Evolutionary conservation across 768 basidiomycete species (phyloP).

Genomic region (Rickenella mellea): DNA sequence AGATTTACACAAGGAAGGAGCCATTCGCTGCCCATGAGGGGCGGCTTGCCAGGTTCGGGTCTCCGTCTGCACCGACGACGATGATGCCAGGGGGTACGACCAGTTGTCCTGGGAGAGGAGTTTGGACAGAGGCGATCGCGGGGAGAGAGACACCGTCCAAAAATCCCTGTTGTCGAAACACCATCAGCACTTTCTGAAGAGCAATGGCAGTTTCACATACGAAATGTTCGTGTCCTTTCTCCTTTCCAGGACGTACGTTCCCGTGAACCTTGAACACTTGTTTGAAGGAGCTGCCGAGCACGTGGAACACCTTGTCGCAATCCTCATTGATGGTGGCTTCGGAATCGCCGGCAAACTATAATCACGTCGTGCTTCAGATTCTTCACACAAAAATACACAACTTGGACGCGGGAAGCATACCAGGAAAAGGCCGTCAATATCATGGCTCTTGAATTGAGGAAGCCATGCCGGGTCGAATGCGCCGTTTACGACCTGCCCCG

Average conservation of each 20-base stretch:
- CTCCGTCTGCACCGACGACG: constrained; percentile 13
- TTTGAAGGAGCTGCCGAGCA: constrained; percentile 32
- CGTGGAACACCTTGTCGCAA: constrained; percentile 12
- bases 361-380: too few species aligned
- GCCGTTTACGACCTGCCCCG: constrained; percentile 8
- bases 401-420: too few species aligned
- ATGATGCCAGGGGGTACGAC: constrained; percentile 19
- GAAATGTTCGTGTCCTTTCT: constrained; percentile 20
- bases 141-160: constrained; percentile 22
- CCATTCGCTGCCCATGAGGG: constrained; percentile 21
- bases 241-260: constrained; percentile 19
- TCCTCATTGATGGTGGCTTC: constrained; percentile 22
- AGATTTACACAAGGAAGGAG: constrained; percentile 16
- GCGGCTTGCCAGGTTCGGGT: constrained; percentile 15
- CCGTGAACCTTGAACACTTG: constrained; percentile 27
- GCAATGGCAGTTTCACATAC: background rate
- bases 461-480: constrained; percentile 34
- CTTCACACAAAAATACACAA: too few species aligned
- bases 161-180: constrained; percentile 12
- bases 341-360: constrained; percentile 39
- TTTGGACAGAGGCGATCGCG: constrained; percentile 16
- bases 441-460: constrained; percentile 29
- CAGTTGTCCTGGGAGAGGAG: constrained; percentile 12
- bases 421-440: constrained; percentile 39
- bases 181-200: constrained; percentile 1